A percentile compares a stretch with the other conserved stretches of the same genome.
These are phyloP conservation scores for Rosa chinensis DNA, from an alignment of 306 rosid genomes.

Conservation along the genomic window DNA sequence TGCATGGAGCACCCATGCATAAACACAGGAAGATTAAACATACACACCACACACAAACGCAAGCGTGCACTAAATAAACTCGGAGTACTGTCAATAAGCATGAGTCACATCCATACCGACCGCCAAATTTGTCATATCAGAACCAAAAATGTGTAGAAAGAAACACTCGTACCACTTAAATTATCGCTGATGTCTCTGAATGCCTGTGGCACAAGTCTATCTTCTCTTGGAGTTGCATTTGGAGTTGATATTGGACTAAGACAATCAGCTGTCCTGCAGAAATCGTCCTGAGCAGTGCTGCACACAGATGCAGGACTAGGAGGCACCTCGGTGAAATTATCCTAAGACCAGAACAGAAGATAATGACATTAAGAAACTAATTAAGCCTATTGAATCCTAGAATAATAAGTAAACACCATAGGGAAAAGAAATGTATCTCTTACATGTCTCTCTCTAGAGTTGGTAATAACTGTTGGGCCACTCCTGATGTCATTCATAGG, in stretches of 20 bases:
- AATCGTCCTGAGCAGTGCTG: constrained; percentile 87
- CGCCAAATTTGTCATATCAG: background rate
- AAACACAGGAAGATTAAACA: background rate
- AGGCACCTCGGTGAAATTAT: constrained; percentile 96
- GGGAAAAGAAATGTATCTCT: constrained; percentile 33
- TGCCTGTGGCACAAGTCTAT: constrained; percentile 54
- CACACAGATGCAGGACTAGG: constrained; percentile 98
- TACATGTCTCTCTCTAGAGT: constrained; percentile 68
- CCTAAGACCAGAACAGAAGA: constrained; percentile 48
- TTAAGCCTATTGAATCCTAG: constrained; percentile 11
- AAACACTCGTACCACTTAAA: constrained; percentile 59
- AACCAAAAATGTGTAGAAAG: background rate
- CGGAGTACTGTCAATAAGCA: background rate
- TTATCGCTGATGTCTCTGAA: constrained; percentile 86
- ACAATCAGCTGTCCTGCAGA: constrained; percentile 68
- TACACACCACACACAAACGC: background rate
- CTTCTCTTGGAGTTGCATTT: constrained; percentile 67
- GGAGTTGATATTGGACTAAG: constrained; percentile 81
- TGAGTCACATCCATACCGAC: background rate
- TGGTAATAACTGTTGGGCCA: constrained; percentile 84
- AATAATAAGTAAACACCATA: background rate
- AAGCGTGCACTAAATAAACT: background rate
- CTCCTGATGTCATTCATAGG: constrained; percentile 64
- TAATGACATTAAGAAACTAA: constrained; percentile 28
- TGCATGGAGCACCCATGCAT: background rate